Base-by-base conservation (phyloP, 2,329 filamentous ascomycete genomes). In the Trichophyton simii region DNA sequence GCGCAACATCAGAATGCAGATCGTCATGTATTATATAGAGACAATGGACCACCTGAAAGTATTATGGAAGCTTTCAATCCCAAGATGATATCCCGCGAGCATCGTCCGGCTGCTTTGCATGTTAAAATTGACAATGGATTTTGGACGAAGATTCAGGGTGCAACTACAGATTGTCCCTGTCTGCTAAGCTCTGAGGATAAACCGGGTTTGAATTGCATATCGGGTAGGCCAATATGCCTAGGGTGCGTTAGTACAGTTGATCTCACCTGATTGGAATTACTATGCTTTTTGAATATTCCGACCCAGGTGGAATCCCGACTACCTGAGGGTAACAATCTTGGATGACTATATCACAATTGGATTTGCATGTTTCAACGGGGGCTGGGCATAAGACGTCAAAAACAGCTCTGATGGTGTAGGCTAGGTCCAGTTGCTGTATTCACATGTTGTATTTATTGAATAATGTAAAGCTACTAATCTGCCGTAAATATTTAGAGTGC, bases 171-270 rank as follows among this genome's bases (percentile, higher is more conserved):
- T 20, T 31, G 55, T n/a, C 34, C 31, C 22, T n/a, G 13, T n/a
- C 31, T 25, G 22, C 22, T 25, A 15, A 15, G 3, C 13, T 31
- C 22, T 9, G 22, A 34, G 9, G 6, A 22, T 5, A 31, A 6
- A 15, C 3, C 50, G 5, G 5, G 31, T 54, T 31, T 31, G 28
- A 25, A 22, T 54, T 13, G 44, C 36, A 22, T 22, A 36, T 34
- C 18, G 8, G 44, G 22, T 15, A 55, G 48, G 58, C 15, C 22
- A 31, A 58, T 50, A 41, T 57, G 52, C 11, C n/a, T 46, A 41
- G 44, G 36, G 18, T 57, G 57, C 1, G 46, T 61, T n/a, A 61
- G 57, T 52, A 41, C 61, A n/a, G 22, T 63, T 46, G 62, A 63
- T 48, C 36, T 63, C 13, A 63, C 62, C 6, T 59, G 36, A 59